phyloP scores from a whole-genome alignment of 192 early-diverging fungal genomes.

The Thoreauomyces humboldtii region DNA sequence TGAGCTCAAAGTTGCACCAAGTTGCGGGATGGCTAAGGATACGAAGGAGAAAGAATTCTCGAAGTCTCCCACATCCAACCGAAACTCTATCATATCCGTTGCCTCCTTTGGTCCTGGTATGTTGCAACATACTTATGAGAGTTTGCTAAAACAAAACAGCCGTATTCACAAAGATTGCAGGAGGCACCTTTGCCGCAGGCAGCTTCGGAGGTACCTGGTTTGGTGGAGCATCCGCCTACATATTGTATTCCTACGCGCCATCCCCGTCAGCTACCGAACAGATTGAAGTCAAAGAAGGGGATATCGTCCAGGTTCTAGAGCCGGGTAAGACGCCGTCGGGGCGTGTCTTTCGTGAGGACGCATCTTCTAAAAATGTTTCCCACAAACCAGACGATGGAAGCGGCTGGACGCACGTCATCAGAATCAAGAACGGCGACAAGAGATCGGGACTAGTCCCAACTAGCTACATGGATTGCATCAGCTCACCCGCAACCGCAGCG shows the following conservation, averaged over 20 bases:
- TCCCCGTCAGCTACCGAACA: slow-evolving; percentile 16
- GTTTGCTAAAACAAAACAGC: too few species aligned
- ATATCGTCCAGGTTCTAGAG: slow-evolving; percentile 9
- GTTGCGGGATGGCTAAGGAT: too few species aligned
- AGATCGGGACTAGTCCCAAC: slow-evolving; percentile 30
- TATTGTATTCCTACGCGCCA: slow-evolving; percentile 32
- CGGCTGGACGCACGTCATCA: slow-evolving; percentile 37
- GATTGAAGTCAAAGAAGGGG: slow-evolving; percentile 14
- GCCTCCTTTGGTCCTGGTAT: neutral
- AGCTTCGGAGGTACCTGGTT: too few species aligned
- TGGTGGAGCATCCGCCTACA: slow-evolving; percentile 6
- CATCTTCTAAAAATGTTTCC: too few species aligned
- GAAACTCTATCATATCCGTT: neutral
- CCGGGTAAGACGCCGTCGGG: too few species aligned
- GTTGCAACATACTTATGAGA: neutral
- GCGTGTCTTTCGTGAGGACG: too few species aligned
- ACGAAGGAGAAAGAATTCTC: too few species aligned
- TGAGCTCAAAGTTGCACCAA: slow-evolving; percentile 79
- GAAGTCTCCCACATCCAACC: slow-evolving; percentile 47
- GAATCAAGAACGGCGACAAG: neutral
- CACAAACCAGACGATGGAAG: slow-evolving; percentile 37
- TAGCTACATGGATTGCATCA: slow-evolving; percentile 34
- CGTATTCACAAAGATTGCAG: neutral
- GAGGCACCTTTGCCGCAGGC: neutral
- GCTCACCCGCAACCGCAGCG: too few species aligned